These are phyloP conservation scores for Pseudogymnoascus sp. DNA, from an alignment of 2,329 filamentous ascomycete species.

Conservation along the genomic window DNA sequence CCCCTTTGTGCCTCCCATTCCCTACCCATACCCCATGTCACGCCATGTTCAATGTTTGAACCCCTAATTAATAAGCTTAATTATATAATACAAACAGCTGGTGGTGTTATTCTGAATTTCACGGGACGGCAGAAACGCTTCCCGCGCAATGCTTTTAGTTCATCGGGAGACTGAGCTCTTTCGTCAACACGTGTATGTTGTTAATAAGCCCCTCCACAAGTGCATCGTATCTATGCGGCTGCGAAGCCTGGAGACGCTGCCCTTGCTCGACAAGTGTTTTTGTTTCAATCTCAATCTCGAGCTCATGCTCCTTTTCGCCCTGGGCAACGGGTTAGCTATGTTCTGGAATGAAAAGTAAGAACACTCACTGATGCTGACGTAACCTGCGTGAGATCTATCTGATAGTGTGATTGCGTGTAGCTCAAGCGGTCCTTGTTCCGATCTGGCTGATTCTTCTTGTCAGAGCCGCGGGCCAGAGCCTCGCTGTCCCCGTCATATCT, in stretches of 20 bases:
- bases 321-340: constrained; percentile 13
- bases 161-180: neutral
- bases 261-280: constrained; percentile 60
- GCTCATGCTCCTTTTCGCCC: constrained; percentile 63
- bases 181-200: constrained; percentile 44
- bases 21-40: neutral
- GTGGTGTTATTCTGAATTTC: neutral
- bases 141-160: neutral
- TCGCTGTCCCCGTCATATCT: constrained; percentile 65
- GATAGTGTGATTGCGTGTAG: constrained; percentile 81
- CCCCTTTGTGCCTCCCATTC: neutral
- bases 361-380: constrained; percentile 36
- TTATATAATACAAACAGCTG: constrained; percentile 5
- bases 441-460: constrained; percentile 39
- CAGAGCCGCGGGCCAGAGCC: constrained; percentile 31
- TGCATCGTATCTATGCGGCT: constrained; percentile 55
- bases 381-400: constrained; percentile 91
- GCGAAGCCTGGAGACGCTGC: constrained; percentile 42
- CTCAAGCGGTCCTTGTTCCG: constrained; percentile 85
- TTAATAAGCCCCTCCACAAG: constrained; percentile 69
- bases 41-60: neutral
- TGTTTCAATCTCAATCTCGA: constrained; percentile 71
- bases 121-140: neutral
- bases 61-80: constrained; percentile 4
- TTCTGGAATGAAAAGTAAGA: neutral